Base-by-base conservation (phyloP, 805 yeast genomes). In the Scheffersomyces amazonensis region DNA sequence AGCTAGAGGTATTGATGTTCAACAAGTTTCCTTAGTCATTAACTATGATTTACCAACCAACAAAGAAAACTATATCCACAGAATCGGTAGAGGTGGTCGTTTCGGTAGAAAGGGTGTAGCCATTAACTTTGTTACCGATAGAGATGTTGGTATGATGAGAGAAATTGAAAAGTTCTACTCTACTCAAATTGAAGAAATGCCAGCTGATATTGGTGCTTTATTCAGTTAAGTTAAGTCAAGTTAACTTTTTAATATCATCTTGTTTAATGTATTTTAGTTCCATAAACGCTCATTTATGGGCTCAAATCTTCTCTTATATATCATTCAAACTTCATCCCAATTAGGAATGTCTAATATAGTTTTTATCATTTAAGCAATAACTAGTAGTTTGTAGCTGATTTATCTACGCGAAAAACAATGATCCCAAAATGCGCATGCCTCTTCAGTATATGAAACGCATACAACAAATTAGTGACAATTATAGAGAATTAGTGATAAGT, bases 61-160 rank as follows among this genome's bases (percentile, higher is more conserved):
- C 72, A 81, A 85, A 65, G 96, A 90, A 68, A 90, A 87, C 74
- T 91, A 93, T 66, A 85, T 91, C 57, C 99, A 91, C 72, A 80
- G 99, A 73, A 95, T 91, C 57, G 99, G 99, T 66, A 82, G 99
- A 73, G 87, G 95, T 53, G 99, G 99, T 58, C 83, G 99, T 68
- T 91, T 91, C 75, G 99, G 99, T 63, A 81, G 99, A 68, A 91
- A 90, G 73, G 99, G 99, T 75, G 91, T 87, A 46, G 97, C 98
- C 45, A 86, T 91, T 62, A 93, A 90, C 75, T 86, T 91, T 58
- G 83, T 90, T 53, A 90, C 98, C 36, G 76, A 74, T 46, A 81
- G 81, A 39, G 97, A 91, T 62, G 75, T 75, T 48, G 73, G 76
- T 48, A 76, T 76, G 59, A 72, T 90, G 71, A 81, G 84, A 61